Base-by-base conservation (phyloP, 2,329 filamentous ascomycete genomes). In the Talaromyces sp. region DNA sequence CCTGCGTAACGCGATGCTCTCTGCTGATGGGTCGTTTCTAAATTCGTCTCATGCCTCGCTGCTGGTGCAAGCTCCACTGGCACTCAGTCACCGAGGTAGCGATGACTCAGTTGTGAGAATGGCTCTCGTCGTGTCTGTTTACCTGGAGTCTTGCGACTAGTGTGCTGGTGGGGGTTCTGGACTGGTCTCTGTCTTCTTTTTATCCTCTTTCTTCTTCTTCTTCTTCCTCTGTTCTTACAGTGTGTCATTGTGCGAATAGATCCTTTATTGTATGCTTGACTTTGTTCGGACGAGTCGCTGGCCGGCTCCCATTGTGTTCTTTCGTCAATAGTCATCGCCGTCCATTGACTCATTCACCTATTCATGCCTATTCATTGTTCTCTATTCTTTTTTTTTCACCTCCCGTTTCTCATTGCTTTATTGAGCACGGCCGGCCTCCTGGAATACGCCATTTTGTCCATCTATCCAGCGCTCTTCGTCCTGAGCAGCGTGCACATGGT, bases 291-390 rank as follows among this genome's bases (percentile, higher is more conserved):
- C 32, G 51, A 52, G 26, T 51, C 26, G 24, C 21, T 58, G 46
- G 21, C 10, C 17, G 14, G 19, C 49, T 58, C 56, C 10, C 13
- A 35, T 27, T 51, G 27, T 35, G 19, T 38, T 29, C 32, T 43
- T 27, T 51, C 9, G 13, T 57, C 6, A 43, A 49, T 19, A 32
- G 38, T 29, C 26, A 50, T 57, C 13, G 13, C 26, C n/a, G 13
- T 50, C 17, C 24, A 41, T 29, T 53, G 13, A 43, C 24, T 43
- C 35, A 52, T 55, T 49, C 7, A 10, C 19, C 38, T 55, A 31
- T 49, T 59, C 14, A 50, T 32, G 24, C 9, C 43, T 41, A 46
- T 59, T 46, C 41, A 57, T 50, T 46, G 35, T 57, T 52, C 49
- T 17, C 13, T 52, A 52, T 57, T 52, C 26, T 26, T 2, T 52